Evolutionary conservation across 805 yeast species (phyloP).

Genomic region (Kluyveromyces lactis): DNA sequence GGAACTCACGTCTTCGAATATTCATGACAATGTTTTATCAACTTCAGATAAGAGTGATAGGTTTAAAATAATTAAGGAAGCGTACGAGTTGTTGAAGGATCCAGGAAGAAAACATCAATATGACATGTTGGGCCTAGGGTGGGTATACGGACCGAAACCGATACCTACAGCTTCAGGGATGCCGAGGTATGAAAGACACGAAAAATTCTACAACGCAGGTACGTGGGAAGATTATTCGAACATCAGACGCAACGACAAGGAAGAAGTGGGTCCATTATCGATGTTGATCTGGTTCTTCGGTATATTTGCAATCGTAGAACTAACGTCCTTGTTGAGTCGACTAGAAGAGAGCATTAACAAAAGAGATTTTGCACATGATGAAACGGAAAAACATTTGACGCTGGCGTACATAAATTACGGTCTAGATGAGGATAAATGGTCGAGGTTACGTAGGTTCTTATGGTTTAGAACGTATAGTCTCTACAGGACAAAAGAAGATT

Average conservation of each 20-base stretch:
- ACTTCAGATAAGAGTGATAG: slow-evolving; percentile 29
- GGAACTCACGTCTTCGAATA: slow-evolving; percentile 9
- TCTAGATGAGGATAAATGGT: slow-evolving; percentile 39
- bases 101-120: slow-evolving; percentile 36
- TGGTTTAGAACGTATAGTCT: slow-evolving; percentile 41
- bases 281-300: slow-evolving; percentile 31
- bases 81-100: slow-evolving; percentile 49
- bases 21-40: slow-evolving; percentile 10
- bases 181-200: slow-evolving; percentile 1
- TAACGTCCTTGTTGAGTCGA: slow-evolving; percentile 32
- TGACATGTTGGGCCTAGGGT: slow-evolving; percentile 40
- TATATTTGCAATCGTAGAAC: slow-evolving; percentile 34
- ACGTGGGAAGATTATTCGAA: slow-evolving; percentile 55
- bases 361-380: slow-evolving; percentile 32
- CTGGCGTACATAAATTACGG: slow-evolving; percentile 45
- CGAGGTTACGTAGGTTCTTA: slow-evolving; percentile 47
- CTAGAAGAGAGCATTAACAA: slow-evolving; percentile 30
- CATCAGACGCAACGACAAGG: slow-evolving; percentile 30
- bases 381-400: slow-evolving; percentile 32
- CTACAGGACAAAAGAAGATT: slow-evolving; percentile 23
- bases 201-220: slow-evolving; percentile 50
- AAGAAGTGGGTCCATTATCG: slow-evolving; percentile 34
- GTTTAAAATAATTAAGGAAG: slow-evolving; percentile 48
- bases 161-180: slow-evolving; percentile 9
- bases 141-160: slow-evolving; percentile 33